These are phyloP conservation scores for Podila horticola DNA, from an alignment of 192 early-diverging fungal genomes.

Conservation along the genomic window DNA sequence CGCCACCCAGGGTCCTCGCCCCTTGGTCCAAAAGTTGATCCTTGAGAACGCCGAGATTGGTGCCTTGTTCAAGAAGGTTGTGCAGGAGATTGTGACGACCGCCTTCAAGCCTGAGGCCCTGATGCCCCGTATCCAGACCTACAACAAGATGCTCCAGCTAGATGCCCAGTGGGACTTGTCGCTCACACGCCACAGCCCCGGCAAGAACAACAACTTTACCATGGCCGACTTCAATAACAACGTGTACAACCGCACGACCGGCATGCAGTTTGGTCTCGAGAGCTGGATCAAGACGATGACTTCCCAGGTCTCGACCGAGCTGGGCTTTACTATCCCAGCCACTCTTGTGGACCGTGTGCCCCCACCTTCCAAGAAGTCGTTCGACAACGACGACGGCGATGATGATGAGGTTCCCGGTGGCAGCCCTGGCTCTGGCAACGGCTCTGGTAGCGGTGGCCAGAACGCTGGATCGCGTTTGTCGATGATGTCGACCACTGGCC, in stretches of 20 bases:
- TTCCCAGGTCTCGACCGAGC: slow-evolving; percentile 7
- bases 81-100: slow-evolving; percentile 45
- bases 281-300: slow-evolving; percentile 24
- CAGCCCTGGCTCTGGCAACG: background rate
- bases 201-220: slow-evolving; percentile 25
- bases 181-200: slow-evolving; percentile 14
- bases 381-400: slow-evolving; percentile 19
- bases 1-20: slow-evolving; percentile 3
- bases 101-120: slow-evolving; percentile 41
- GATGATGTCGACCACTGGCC: background rate
- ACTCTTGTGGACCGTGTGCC: slow-evolving; percentile 23
- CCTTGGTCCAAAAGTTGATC: slow-evolving; percentile 52
- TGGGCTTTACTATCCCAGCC: slow-evolving; percentile 30
- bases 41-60: slow-evolving; percentile 28
- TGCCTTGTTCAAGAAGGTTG: slow-evolving; percentile 32
- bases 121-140: slow-evolving; percentile 32
- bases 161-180: slow-evolving; percentile 51
- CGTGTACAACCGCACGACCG: slow-evolving; percentile 11
- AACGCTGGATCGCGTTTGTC: background rate
- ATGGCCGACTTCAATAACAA: slow-evolving; percentile 39
- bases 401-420: background rate
- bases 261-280: slow-evolving; percentile 30
- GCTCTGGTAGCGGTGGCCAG: background rate
- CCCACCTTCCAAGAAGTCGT: slow-evolving; percentile 29
- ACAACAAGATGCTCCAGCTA: slow-evolving; percentile 38